Base-by-base conservation (phyloP, 176 grass and related monocot species). In the Oryza rufipogon region DNA sequence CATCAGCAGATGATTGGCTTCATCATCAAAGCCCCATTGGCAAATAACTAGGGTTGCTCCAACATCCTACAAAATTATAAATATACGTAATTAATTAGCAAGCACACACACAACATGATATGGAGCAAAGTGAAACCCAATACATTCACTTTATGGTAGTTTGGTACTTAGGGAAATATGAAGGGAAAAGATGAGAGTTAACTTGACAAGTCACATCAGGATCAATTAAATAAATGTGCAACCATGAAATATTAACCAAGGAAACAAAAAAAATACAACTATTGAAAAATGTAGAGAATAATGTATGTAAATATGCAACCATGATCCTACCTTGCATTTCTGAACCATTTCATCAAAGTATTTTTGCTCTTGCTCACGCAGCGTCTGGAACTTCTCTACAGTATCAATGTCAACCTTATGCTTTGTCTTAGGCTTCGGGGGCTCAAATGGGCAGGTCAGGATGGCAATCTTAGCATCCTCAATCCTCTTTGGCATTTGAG, bases 271-370 rank as follows among this genome's bases (percentile, higher is more conserved):
- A 56, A 11, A 26, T 14, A 6, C 22, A 64, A 42, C 41, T 49
- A 49, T 15, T 15, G 10, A 0, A 49, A 52, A 16, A 52, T 52
- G 49, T 9, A 45, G 14, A 67, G 45, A 36, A 9, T 0, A 47
- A 9, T 45, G 54, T 39, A 75, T 49, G 16, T 19, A 44, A 42
- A 44, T 44, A 44, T 60, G 42, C 8, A 44, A 44, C 47, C 12
- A 15, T 64, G 74, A 0, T 15, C 20, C 78, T 86, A 96, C 96
- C 93, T 99, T 99, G 96, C 96, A 99, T 91, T 94, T 87, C 82
- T 99, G 91, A 87, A 99, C 96, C 96, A 99, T 99, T 48, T 99
- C 96, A 86, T 99, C 93, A 2, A 99, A 99, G 72, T 99, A 99
- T 78, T 91, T 91, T 86, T 85, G 83, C 78, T 99, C 96, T 78